Conservation (phyloP, 75 land plant genomes). For the Cupressus sempervirens region DNA sequence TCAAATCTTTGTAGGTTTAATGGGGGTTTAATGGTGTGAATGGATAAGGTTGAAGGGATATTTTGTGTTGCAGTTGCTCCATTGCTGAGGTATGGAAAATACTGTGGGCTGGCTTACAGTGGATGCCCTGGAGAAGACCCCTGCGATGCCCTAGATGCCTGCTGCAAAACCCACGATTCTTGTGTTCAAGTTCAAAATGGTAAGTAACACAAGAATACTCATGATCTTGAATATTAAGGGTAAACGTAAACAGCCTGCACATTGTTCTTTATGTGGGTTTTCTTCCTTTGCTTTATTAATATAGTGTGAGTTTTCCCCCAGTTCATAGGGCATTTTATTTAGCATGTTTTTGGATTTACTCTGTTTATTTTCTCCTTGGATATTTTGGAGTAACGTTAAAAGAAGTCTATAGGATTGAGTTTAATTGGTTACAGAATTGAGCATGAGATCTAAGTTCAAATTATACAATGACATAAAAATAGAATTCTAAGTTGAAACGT, state of each 20-base stretch:
- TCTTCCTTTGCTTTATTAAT: too few species aligned
- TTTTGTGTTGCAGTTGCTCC: slow-evolving; percentile 44
- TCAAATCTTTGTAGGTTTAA: neutral
- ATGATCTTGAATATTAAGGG: neutral
- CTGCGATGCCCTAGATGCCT: slow-evolving; percentile 77
- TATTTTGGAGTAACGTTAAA: too few species aligned
- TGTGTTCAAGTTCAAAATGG: slow-evolving; percentile 49
- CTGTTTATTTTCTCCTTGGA: too few species aligned
- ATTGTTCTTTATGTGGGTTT: neutral
- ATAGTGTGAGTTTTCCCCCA: too few species aligned
- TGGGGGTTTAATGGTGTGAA: neutral
- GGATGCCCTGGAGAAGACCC: slow-evolving; percentile 72
- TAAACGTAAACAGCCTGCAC: neutral
- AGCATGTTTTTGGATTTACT: too few species aligned
- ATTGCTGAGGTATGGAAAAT: slow-evolving; percentile 77
- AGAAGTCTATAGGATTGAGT: too few species aligned
- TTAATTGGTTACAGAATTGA: too few species aligned
- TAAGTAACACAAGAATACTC: neutral
- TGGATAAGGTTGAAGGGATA: neutral
- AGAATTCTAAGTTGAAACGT: too few species aligned
- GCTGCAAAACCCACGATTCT: slow-evolving; percentile 65
- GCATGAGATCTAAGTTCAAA: too few species aligned
- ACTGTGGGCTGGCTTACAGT: slow-evolving; percentile 71
- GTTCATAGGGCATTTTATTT: too few species aligned
- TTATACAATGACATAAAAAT: too few species aligned